A percentile compares a stretch with the other conserved stretches of the same genome.
phyloP scores from a whole-genome alignment of 106 monocot species.

The Apostasia shenzhenica region DNA sequence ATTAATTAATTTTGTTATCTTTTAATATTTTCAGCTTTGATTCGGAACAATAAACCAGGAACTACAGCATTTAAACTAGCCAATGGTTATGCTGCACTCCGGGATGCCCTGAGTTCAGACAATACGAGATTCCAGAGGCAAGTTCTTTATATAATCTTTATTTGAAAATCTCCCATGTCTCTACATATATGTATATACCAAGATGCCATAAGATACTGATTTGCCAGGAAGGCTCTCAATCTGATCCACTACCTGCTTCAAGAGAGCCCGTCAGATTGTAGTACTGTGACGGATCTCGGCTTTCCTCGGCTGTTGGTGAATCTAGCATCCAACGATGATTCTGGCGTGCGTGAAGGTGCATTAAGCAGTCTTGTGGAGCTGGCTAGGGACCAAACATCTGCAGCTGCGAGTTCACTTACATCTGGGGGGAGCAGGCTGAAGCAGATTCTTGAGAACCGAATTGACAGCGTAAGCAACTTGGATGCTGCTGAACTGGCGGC shows the following conservation, averaged over 20 bases:
- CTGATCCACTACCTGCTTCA: constrained; percentile 67
- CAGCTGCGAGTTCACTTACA: constrained; percentile 7
- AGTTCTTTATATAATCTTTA: neutral
- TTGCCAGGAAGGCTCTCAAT: constrained; percentile 68
- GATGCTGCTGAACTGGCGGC: constrained; percentile 50
- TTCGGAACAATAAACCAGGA: constrained; percentile 52
- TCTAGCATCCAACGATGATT: constrained; percentile 60
- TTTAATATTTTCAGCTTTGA: constrained; percentile 30
- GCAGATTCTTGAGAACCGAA: constrained; percentile 41
- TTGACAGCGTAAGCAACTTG: constrained; percentile 52
- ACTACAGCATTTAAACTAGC: constrained; percentile 51
- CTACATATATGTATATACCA: no score
- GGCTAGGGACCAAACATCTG: constrained; percentile 18
- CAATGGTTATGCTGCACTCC: constrained; percentile 54
- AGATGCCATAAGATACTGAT: no score
- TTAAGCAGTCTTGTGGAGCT: constrained; percentile 60
- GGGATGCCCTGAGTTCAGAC: constrained; percentile 56
- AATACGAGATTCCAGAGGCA: constrained; percentile 46
- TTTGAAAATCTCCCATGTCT: neutral
- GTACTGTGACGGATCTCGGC: constrained; percentile 51
- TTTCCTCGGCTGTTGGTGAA: constrained; percentile 72
- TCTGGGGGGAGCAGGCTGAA: constrained; percentile 43
- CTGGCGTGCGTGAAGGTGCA: constrained; percentile 63
- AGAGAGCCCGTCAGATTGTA: constrained; percentile 56
- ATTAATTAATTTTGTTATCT: neutral